A percentile compares a stretch with the other conserved stretches of the same genome.
These are phyloP conservation scores for Aureobasidium vineae DNA, from an alignment of 2,329 filamentous ascomycete species.

Conservation along the genomic window DNA sequence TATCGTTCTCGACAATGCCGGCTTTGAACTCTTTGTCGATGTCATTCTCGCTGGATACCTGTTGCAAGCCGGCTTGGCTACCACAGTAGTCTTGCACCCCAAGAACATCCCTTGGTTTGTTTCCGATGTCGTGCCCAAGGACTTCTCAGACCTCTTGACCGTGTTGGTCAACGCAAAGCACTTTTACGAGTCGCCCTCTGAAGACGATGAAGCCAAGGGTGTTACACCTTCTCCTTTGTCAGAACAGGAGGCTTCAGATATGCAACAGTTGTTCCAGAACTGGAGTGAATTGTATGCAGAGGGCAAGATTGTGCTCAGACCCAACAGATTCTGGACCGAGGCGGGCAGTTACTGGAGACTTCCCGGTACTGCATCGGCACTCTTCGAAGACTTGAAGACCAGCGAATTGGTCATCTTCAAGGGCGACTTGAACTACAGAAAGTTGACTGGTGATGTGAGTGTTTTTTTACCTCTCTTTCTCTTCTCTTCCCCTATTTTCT, in stretches of 20 bases:
- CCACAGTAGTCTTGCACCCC: constrained; percentile 81
- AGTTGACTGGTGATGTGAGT: constrained; percentile 82
- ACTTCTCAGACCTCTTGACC: constrained; percentile 79
- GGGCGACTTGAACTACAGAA: constrained; percentile 94
- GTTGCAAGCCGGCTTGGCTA: constrained; percentile 79
- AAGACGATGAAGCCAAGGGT: constrained; percentile 58
- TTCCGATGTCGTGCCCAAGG: constrained; percentile 83
- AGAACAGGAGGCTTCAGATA: constrained; percentile 63
- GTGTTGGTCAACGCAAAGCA: constrained; percentile 72
- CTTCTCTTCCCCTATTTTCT: background rate
- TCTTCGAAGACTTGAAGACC: constrained; percentile 74
- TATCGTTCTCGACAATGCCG: constrained; percentile 94
- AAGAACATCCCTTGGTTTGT: constrained; percentile 99
- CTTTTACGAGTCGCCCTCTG: constrained; percentile 74
- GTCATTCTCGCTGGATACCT: constrained; percentile 89
- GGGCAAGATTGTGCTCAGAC: constrained; percentile 76
- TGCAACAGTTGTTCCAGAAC: constrained; percentile 75
- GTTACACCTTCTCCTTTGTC: constrained; percentile 62
- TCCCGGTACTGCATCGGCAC: constrained; percentile 62
- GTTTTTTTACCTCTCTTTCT: background rate
- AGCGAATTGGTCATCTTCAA: constrained; percentile 94
- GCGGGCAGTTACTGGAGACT: constrained; percentile 86
- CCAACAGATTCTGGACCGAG: constrained; percentile 89
- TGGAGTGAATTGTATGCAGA: constrained; percentile 80
- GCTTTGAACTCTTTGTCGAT: constrained; percentile 96